phyloP scores from a whole-genome alignment of 768 basidiomycete genomes.

The Leucosporidium yakuticum region DNA sequence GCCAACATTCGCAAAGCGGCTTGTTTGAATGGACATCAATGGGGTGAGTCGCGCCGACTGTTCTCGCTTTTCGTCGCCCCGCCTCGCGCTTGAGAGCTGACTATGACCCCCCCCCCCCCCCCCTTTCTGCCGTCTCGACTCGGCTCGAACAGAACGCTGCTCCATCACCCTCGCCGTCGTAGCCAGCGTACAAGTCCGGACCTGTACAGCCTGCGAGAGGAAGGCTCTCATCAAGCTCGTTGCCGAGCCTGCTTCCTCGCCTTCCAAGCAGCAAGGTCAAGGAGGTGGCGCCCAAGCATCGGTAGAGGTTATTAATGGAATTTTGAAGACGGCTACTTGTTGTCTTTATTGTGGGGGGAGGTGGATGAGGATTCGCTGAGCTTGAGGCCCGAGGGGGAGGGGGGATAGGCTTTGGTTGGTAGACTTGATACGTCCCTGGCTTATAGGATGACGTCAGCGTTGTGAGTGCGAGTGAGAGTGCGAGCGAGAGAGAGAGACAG shows the following conservation, averaged over 20 bases:
- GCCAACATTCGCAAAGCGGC: conserved; percentile 5
- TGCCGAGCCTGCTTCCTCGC: too few species aligned
- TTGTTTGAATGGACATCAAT: conserved; percentile 11
- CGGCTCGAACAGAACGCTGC: conserved; percentile 9
- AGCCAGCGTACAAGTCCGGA: conserved; percentile 11
- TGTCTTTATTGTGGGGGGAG: conserved; percentile 17
- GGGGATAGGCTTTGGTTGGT: too few species aligned
- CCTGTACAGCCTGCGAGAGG: conserved; percentile 11
- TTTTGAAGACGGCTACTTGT: conserved; percentile 3
- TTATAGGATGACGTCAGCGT: too few species aligned
- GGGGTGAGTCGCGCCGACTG: conserved; percentile 9
- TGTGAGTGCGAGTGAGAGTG: too few species aligned
- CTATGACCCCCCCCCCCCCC: too few species aligned
- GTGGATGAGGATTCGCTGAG: conserved; percentile 12
- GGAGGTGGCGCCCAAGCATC: neutral
- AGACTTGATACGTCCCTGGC: too few species aligned
- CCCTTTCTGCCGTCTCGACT: neutral
- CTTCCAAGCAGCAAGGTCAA: neutral
- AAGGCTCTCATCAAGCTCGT: conserved; percentile 11
- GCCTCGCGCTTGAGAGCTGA: too few species aligned
- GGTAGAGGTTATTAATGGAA: neutral
- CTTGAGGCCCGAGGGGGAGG: neutral
- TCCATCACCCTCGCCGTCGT: conserved; percentile 15
- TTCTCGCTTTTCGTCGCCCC: neutral
- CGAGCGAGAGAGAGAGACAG: too few species aligned